These are phyloP conservation scores for Cyclotella baltica DNA, from an alignment of 108 stramenopile species.

Conservation along the genomic window DNA sequence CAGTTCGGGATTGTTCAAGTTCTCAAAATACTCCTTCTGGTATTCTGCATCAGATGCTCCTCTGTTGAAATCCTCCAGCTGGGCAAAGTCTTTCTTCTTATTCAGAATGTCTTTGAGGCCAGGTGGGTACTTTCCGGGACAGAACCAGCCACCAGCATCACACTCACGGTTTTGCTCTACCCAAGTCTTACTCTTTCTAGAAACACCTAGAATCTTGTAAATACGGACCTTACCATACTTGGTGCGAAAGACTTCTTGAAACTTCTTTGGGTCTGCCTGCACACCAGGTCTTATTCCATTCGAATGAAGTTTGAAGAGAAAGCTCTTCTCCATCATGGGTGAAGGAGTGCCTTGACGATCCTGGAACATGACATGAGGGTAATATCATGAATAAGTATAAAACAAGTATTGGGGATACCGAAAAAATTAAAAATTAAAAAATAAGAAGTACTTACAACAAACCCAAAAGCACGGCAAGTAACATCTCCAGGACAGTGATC, in stretches of 20 bases:
- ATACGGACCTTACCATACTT: conserved; percentile 99
- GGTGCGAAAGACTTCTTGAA: conserved; percentile 91
- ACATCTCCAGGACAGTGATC: conserved; percentile 96
- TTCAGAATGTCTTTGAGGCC: conserved; percentile 71
- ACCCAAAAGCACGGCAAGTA: conserved; percentile 90
- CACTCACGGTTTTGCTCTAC: conserved; percentile 82
- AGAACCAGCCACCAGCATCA: conserved; percentile 92
- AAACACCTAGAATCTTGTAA: conserved; percentile 89
- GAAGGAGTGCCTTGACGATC: conserved; percentile 91
- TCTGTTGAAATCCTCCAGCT: conserved; percentile 95
- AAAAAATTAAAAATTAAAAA: conserved; percentile 4
- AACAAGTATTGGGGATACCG: conserved; percentile 10
- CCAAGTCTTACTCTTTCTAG: conserved; percentile 84
- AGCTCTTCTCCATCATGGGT: conserved; percentile 88
- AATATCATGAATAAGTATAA: too few species aligned
- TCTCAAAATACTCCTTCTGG: conserved; percentile 88
- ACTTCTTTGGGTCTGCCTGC: conserved; percentile 70
- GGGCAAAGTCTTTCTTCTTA: conserved; percentile 87
- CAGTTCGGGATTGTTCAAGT: conserved; percentile 72
- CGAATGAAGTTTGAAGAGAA: conserved; percentile 93
- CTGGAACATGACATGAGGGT: too few species aligned
- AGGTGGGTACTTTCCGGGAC: conserved; percentile 91
- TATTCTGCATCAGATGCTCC: conserved; percentile 81
- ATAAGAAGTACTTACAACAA: conserved; percentile 57
- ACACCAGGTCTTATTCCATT: conserved; percentile 82